These are phyloP conservation scores for Hirsutella thompsonii DNA, from an alignment of 2,329 filamentous ascomycete species.

Conservation along the genomic window DNA sequence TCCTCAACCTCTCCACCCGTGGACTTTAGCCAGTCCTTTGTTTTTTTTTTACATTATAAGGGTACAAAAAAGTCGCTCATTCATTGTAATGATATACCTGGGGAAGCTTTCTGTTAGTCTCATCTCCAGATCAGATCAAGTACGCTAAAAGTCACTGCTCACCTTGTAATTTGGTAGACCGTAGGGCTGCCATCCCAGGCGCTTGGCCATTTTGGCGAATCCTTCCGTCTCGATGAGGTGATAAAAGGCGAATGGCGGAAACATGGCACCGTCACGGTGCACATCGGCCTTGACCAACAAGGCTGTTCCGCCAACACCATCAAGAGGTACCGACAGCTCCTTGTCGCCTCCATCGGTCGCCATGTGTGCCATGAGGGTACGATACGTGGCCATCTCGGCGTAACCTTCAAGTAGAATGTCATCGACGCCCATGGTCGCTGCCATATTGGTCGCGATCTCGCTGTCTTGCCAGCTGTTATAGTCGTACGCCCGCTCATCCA, in stretches of 20 bases:
- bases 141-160: constrained; percentile 16
- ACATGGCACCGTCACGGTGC: constrained; percentile 96
- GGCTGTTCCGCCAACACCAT: constrained; percentile 88
- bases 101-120: neutral
- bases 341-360: constrained; percentile 41
- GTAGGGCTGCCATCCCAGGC: constrained; percentile 72
- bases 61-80: constrained; percentile 25
- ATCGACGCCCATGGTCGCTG: constrained; percentile 69
- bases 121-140: neutral
- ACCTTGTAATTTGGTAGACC: constrained; percentile 98
- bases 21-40: no score
- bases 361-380: constrained; percentile 83
- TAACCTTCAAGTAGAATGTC: constrained; percentile 94
- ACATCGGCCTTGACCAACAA: constrained; percentile 93
- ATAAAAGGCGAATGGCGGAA: constrained; percentile 91
- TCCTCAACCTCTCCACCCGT: no score
- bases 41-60: no score
- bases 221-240: constrained; percentile 96
- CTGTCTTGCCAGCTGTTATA: constrained; percentile 98
- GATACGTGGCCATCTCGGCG: constrained; percentile 81
- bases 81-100: constrained; percentile 88
- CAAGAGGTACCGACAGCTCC: constrained; percentile 58
- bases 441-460: constrained; percentile 62
- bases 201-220: constrained; percentile 91
- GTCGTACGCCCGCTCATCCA: constrained; percentile 77